phyloP scores from a whole-genome alignment of 495 filamentous ascomycete genomes.

The Gamarada debralockiae region DNA sequence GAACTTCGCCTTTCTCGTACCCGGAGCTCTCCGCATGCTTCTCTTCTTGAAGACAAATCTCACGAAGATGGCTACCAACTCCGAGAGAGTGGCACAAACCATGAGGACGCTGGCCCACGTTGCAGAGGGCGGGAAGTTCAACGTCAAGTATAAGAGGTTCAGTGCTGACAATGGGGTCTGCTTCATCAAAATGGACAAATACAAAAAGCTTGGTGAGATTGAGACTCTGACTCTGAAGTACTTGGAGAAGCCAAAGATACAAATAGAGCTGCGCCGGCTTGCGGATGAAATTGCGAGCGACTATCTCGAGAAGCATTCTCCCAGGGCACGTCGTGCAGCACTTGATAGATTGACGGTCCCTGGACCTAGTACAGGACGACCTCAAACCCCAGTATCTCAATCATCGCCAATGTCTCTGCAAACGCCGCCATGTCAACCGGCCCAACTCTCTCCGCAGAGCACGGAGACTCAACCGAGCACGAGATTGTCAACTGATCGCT shows the following conservation, averaged over 20 bases:
- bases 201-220: conserved; percentile 12
- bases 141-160: conserved; percentile 16
- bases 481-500: conserved; percentile 4
- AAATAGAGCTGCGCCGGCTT: background rate
- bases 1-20: conserved; percentile 7
- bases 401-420: background rate
- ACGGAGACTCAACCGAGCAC: conserved; percentile 2
- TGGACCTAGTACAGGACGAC: background rate
- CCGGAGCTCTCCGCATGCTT: conserved; percentile 8
- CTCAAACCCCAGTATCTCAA: conserved; percentile 7
- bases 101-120: conserved; percentile 9
- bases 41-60: conserved; percentile 12
- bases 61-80: conserved; percentile 8
- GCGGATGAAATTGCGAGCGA: conserved; percentile 9
- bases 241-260: background rate
- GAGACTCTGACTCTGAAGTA: conserved; percentile 6
- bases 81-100: conserved; percentile 6
- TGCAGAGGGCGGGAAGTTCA: background rate
- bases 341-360: conserved; percentile 5
- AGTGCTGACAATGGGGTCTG: conserved; percentile 18
- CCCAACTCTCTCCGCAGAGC: conserved; percentile 3
- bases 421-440: background rate
- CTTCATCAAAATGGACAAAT: conserved; percentile 19
- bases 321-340: background rate
- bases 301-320: conserved; percentile 6